Evolutionary conservation across 2,329 filamentous ascomycete species (phyloP).

Genomic region (Chaetomium sp.): DNA sequence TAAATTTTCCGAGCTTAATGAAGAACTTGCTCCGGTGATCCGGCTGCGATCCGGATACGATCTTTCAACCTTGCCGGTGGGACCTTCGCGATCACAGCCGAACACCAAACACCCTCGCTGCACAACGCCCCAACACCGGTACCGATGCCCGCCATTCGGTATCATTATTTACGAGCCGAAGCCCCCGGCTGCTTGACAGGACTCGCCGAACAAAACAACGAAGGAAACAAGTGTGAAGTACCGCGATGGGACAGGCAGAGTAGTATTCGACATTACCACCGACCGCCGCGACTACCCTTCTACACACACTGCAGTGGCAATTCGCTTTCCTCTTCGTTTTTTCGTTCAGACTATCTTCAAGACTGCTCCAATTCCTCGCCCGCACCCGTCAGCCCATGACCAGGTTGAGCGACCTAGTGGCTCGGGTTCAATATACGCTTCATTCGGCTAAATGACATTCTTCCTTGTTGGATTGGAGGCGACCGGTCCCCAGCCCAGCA

Average conservation of each 20-base stretch:
- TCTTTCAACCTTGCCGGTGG: neutral
- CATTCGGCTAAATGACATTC: conserved; percentile 24
- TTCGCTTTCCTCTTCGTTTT: no score
- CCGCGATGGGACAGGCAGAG: conserved; percentile 9
- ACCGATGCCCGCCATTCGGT: conserved; percentile 15
- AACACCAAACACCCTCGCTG: conserved; percentile 11
- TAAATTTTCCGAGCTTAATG: no score
- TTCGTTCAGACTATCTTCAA: neutral
- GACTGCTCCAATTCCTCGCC: conserved; percentile 9
- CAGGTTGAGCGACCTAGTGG: conserved; percentile 20
- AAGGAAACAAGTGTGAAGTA: neutral
- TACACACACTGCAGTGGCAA: no score
- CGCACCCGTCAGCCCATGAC: conserved; percentile 18
- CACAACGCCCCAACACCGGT: conserved; percentile 10
- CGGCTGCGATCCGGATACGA: neutral
- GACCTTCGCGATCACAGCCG: conserved; percentile 7
- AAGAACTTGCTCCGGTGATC: neutral
- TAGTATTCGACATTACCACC: no score
- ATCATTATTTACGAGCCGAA: conserved; percentile 20
- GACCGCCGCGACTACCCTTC: no score
- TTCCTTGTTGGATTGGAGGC: conserved; percentile 17
- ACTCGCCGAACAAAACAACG: neutral
- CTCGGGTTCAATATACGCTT: conserved; percentile 20
- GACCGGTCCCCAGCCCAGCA: conserved; percentile 9
- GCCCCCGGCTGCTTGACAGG: neutral